Base-by-base conservation (phyloP, 1,284 basidiomycete genomes). In the Coriolopsis trogii region DNA sequence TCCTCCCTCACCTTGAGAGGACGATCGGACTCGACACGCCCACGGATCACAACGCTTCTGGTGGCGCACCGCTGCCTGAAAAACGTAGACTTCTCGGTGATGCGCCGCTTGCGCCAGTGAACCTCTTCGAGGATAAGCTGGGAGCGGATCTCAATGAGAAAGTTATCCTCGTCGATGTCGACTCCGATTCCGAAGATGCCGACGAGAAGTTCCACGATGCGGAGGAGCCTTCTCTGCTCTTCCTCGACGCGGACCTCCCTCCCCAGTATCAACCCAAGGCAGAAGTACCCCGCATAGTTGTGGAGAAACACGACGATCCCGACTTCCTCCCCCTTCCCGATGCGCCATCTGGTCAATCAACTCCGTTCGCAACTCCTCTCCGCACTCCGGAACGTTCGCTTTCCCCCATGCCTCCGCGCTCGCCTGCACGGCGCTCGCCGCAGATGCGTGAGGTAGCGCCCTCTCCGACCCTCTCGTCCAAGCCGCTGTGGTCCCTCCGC, bases 401-500 rank as follows among this genome's bases (percentile, higher is more conserved):
- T 4, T 46, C 49, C 30, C 43, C 41, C n/a, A 56, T 41, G 41
- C 64, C 66, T 3, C 48, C 58, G 1, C 51, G 58, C 16, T 63
- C 66, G 15, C 66, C 67, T 9, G 51, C 64, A 41, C 64, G 44
- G 40, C 61, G 55, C 21, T 46, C 54, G 16, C 50, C 64, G 20
- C 58, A 68, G 53, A 71, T 74, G 65, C 70, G 63, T 39, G 73
- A 73, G 53, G 25, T 60, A 7, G 41, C 48, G 24, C 36, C 46
- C 23, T 49, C 54, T 16, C 53, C 63, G 5, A 62, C 67, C 30
- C 53, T 63, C 3, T 34, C 63, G 29, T 54, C 62, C 18, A 68
- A 71, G 37, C 75, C 74, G 9, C 59, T 71, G 8, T 76, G 75
- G 76, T 74, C 74, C 0, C 52, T 70, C 25, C 73, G 73, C 40